phyloP scores from a whole-genome alignment of 768 basidiomycete genomes.

The Russula compacta region DNA sequence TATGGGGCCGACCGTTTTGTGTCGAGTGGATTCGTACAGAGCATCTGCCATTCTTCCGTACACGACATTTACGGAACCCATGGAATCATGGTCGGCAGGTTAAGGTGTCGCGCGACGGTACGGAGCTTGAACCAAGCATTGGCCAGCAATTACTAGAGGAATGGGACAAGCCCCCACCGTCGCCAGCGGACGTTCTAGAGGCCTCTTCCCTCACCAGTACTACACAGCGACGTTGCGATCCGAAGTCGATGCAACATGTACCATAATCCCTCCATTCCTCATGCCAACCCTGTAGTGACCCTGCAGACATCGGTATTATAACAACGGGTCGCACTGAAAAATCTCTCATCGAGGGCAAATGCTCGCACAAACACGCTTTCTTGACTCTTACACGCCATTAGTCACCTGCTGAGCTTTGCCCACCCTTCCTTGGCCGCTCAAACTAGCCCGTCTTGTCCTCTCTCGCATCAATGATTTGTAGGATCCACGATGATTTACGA shows the following conservation, averaged over 20 bases:
- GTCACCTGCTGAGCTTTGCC: conserved; percentile 13
- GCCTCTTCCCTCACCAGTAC: background rate
- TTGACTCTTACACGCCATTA: too few species aligned
- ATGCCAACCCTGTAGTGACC: too few species aligned
- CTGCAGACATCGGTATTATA: background rate
- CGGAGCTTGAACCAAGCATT: conserved; percentile 77
- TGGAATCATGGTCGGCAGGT: conserved; percentile 86
- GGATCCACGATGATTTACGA: too few species aligned
- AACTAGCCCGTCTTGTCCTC: too few species aligned
- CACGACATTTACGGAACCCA: conserved; percentile 76
- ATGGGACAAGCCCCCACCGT: conserved; percentile 40
- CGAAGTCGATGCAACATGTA: conserved; percentile 2
- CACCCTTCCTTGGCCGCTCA: background rate
- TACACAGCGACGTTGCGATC: background rate
- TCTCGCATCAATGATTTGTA: too few species aligned
- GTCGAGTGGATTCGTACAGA: conserved; percentile 74
- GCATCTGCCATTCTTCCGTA: conserved; percentile 64
- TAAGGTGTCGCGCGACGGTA: conserved; percentile 83
- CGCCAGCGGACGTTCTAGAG: conserved; percentile 11
- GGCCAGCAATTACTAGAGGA: conserved; percentile 61
- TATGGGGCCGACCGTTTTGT: conserved; percentile 74
- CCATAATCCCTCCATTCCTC: too few species aligned
- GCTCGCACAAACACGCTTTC: too few species aligned
- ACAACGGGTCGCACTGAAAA: background rate
- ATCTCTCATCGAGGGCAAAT: too few species aligned